phyloP scores from a whole-genome alignment of 805 yeast genomes.

The Candida montana region DNA sequence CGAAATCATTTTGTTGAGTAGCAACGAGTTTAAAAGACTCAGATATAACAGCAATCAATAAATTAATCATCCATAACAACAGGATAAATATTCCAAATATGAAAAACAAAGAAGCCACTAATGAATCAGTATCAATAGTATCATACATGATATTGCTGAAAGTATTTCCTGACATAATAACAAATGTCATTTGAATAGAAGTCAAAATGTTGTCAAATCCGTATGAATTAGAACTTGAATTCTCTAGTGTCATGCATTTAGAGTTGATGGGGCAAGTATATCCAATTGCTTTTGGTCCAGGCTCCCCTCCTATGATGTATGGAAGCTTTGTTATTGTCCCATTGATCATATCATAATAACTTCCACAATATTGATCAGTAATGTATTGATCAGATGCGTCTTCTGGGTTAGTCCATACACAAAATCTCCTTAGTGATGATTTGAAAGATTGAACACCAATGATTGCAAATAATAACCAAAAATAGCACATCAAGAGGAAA shows the following conservation, averaged over 20 bases:
- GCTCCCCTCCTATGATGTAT: conserved; percentile 45
- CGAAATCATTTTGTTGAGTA: conserved; percentile 30
- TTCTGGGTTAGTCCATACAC: conserved; percentile 82
- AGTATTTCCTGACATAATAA: conserved; percentile 84
- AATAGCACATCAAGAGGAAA: conserved; percentile 65
- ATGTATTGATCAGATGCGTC: conserved; percentile 54
- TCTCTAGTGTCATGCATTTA: conserved; percentile 58
- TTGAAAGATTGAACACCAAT: conserved; percentile 88
- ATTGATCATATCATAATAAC: conserved; percentile 41
- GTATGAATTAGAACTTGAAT: conserved; percentile 66
- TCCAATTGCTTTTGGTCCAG: conserved; percentile 55
- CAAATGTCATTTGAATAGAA: conserved; percentile 81
- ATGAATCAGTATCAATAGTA: conserved; percentile 76
- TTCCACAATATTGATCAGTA: conserved; percentile 75
- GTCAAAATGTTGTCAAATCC: conserved; percentile 81
- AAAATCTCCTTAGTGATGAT: conserved; percentile 74
- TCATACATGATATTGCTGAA: conserved; percentile 88
- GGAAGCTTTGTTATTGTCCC: conserved; percentile 42
- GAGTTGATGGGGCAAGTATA: conserved; percentile 77
- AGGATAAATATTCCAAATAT: conserved; percentile 66
- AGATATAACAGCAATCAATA: conserved; percentile 82
- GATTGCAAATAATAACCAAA: conserved; percentile 78
- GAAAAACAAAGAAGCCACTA: conserved; percentile 70
- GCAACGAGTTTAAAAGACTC: conserved; percentile 70
- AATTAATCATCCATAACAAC: conserved; percentile 80